Evolutionary conservation across 2,329 filamentous ascomycete genomes (phyloP), one percentile per base, ranked within the genome.

Genomic region (Phialophora macrospora): DNA sequence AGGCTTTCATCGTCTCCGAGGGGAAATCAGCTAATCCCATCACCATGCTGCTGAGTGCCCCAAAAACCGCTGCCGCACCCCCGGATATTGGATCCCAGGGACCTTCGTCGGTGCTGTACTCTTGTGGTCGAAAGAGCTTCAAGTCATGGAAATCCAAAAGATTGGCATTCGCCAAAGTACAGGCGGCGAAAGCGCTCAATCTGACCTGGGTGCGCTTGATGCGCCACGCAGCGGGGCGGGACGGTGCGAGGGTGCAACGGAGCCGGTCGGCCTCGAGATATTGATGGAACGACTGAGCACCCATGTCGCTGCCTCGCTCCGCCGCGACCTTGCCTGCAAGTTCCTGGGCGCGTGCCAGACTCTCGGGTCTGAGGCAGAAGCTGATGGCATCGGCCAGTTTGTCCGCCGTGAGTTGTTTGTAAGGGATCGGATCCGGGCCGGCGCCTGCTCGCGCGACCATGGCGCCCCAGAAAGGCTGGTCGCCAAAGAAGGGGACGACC

Each of bases 401-500:
- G 28, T 89, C 86, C 0, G 84, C 82, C 0, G 86, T 92, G 32
- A 93, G 77, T 34, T 87, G 80, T 69, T 89, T 89, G 74, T 89
- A 86, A 0, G 88, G 88, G 55, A 92, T 87, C 0, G 90, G 90
- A 0, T 82, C 77, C 0, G 90, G 90, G 0, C 90, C 90, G 5
- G 90, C 90, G 8, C 90, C 89, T 9, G 90, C 89, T 65, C 82
- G 84, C 0, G 88, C 84, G 51, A 93, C 86, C 84, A 93, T 93
- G 11, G 87, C 83, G 5, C 91, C 90, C 91, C 90, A 93, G 73
- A 93, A 93, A 0, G 88, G 88, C 75, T 93, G 90, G 71, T 93
- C 90, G 1, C 90, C 90, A 73, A 93, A 96, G 79, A 96, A 96
- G 0, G 92, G 92, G 0, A 96, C 87, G 1, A 96, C 84, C 1